Base-by-base conservation (phyloP, 352 stramenopile genomes). In the Phytophthora crassamura region DNA sequence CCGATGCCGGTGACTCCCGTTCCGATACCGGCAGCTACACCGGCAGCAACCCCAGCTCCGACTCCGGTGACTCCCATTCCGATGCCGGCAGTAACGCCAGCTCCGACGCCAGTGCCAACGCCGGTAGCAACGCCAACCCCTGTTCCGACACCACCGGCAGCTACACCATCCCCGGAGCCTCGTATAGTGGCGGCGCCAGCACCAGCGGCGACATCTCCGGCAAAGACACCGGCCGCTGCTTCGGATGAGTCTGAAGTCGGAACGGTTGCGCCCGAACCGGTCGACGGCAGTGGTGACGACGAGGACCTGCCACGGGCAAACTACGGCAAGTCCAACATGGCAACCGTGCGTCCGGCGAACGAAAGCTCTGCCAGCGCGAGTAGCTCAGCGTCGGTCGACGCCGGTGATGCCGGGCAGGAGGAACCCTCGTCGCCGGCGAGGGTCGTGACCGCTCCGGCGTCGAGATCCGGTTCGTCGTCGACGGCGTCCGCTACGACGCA, bases 381-480 rank as follows among this genome's bases (percentile, higher is more conserved):
- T 20, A 52, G 51, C 39, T 63, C 43, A 7, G 33, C 6, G 9
- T 60, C 52, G 9, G 34, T 42, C 16, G 47, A 60, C 48, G 51
- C 40, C 22, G 42, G 16, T 39, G 43, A 68, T 6, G 52, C 54
- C 35, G 41, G 42, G 3, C 63, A 71, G 22, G 63, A 71, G 30
- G 54, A 55, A 9, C 54, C 54, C 7, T 59, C 45, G 12, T 12
- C 61, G 8, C 59, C 55, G 22, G 42, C 55, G 3, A 56, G 20
- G 38, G 42, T 39, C 8, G 42, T 48, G 1, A 43, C 59, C 5
- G 2, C 45, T 20, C 47, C 59, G 18, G 20, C 59, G 18, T 67
- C 66, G 33, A 34, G 16, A 14, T 64, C 65, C 30, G 30, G 45
- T 9, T 74, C 66, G 3, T 16, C 18, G 16, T 61, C 65, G 25